Conservation (phyloP, 2,329 filamentous ascomycete species). For the Trichoderma oligosporum region DNA sequence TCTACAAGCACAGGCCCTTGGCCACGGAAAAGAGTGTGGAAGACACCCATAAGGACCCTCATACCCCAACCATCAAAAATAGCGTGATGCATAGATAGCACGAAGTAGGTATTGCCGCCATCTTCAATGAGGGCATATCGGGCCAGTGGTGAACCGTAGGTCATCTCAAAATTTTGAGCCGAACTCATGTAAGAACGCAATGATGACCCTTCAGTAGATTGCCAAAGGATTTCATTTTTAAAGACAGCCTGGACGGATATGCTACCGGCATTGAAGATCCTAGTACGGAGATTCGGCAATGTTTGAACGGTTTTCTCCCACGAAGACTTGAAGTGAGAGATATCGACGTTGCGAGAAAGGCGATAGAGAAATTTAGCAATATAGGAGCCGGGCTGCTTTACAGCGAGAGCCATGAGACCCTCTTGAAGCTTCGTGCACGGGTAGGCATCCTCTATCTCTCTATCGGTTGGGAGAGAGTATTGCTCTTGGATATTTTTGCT, state of each 20-base stretch:
- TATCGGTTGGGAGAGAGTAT: neutral
- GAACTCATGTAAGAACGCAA: conserved; percentile 5
- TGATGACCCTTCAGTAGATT: neutral
- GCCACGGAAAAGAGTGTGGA: neutral
- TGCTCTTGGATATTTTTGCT: neutral
- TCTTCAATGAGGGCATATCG: conserved; percentile 13
- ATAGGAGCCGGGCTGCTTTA: conserved; percentile 26
- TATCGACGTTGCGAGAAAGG: conserved; percentile 10
- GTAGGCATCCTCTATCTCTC: conserved; percentile 32
- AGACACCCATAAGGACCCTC: neutral
- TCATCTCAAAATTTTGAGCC: neutral
- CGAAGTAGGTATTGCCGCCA: conserved; percentile 7
- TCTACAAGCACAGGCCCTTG: neutral
- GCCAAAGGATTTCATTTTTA: conserved; percentile 14
- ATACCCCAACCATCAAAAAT: conserved; percentile 24
- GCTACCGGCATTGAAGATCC: conserved; percentile 20
- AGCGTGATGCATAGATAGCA: conserved; percentile 23
- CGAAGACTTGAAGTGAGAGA: conserved; percentile 18
- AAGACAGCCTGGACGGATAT: conserved; percentile 20
- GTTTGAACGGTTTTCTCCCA: conserved; percentile 22
- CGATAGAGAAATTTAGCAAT: conserved; percentile 22
- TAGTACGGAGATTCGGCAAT: conserved; percentile 23
- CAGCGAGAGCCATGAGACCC: conserved; percentile 32
- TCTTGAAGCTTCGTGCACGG: conserved; percentile 39
- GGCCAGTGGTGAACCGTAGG: neutral